These are phyloP conservation scores for Pythium insidiosum DNA, from an alignment of 352 stramenopile species.

Conservation along the genomic window DNA sequence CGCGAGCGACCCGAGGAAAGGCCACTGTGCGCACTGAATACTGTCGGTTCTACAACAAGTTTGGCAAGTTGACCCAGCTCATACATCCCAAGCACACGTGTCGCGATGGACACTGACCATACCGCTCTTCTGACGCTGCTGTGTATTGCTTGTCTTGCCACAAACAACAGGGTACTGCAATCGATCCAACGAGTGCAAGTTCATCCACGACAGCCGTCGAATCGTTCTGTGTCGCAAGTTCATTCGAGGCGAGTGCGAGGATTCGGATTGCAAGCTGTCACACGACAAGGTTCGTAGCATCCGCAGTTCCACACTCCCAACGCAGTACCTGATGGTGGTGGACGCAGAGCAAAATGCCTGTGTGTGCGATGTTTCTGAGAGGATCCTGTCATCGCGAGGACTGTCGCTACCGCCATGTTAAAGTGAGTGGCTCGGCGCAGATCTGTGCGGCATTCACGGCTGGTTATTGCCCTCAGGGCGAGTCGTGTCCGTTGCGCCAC, in stretches of 20 bases:
- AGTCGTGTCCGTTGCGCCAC: constrained; percentile 46
- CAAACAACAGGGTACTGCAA: constrained; percentile 83
- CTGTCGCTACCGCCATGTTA: constrained; percentile 78
- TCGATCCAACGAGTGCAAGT: constrained; percentile 69
- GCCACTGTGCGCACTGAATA: constrained; percentile 56
- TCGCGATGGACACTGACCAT: background rate
- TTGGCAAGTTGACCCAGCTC: constrained; percentile 38
- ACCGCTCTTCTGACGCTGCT: background rate
- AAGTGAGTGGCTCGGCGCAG: constrained; percentile 58
- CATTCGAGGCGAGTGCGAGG: constrained; percentile 47
- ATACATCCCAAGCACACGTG: background rate
- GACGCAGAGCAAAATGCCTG: constrained; percentile 71
- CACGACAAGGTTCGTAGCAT: constrained; percentile 55
- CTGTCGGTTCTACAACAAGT: constrained; percentile 79
- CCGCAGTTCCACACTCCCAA: background rate
- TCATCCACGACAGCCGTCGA: constrained; percentile 80
- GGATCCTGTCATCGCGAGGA: constrained; percentile 61
- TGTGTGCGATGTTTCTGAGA: constrained; percentile 73
- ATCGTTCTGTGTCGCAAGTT: constrained; percentile 79
- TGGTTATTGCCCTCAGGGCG: constrained; percentile 59
- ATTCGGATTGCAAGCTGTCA: constrained; percentile 55
- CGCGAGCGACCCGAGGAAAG: constrained; percentile 29
- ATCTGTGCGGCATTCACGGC: constrained; percentile 55
- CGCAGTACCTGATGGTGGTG: background rate
- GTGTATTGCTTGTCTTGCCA: constrained; percentile 1